Evolutionary conservation across 78 protist genomes (phyloP).

Genomic region (Cavenderia fasciculata): DNA sequence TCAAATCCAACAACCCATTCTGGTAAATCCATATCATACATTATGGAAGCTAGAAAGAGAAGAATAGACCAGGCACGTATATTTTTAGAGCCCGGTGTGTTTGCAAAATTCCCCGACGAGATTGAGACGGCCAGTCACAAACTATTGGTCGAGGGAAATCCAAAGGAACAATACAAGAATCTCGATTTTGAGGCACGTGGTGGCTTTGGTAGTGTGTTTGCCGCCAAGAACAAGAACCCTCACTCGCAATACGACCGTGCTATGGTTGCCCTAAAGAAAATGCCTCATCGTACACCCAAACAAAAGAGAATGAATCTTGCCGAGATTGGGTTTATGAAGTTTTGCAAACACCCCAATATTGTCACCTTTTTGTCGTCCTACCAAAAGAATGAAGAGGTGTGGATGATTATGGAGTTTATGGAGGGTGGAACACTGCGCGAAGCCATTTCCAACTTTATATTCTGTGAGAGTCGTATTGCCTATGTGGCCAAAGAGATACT

Average conservation of each 20-base stretch:
- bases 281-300: conserved; percentile 21
- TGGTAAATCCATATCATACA: too few relatives aligned
- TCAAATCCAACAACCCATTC: conserved; percentile 16
- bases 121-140: neutral
- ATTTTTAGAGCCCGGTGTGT: conserved; percentile 39
- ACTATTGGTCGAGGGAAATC: conserved; percentile 44
- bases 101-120: conserved; percentile 47
- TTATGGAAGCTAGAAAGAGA: too few relatives aligned
- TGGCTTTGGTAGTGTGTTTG: conserved; percentile 76
- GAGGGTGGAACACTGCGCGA: conserved; percentile 71
- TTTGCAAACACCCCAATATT: conserved; percentile 76
- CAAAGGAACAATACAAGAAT: conserved; percentile 63
- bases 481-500: conserved; percentile 41
- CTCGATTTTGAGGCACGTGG: conserved; percentile 69
- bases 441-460: conserved; percentile 43
- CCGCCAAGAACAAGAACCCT: conserved; percentile 34
- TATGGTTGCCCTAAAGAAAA: conserved; percentile 65
- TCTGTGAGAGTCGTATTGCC: conserved; percentile 58
- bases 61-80: conserved; percentile 32
- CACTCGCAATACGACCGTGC: conserved; percentile 16
- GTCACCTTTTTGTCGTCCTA: conserved; percentile 30
- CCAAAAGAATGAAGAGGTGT: conserved; percentile 53
- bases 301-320: conserved; percentile 63
- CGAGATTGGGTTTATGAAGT: conserved; percentile 65
- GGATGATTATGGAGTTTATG: conserved; percentile 81